Evolutionary conservation across 257 asterid genomes (phyloP).

Genomic region (Lavandula angustifolia): DNA sequence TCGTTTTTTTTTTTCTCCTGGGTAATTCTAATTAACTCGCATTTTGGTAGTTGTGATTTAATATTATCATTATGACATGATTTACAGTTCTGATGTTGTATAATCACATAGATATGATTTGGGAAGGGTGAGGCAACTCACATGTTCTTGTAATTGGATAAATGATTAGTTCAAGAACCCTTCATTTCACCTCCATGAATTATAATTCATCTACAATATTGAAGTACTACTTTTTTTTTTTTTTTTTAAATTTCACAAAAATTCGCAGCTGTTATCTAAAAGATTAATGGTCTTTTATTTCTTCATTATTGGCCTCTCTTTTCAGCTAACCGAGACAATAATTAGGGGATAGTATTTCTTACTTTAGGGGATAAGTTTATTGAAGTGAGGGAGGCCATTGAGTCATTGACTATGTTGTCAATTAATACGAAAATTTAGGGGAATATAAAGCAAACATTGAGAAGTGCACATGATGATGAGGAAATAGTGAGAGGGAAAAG

Average conservation of each 20-base stretch:
- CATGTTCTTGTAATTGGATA: conserved; percentile 34
- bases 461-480: conserved; percentile 45
- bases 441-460: conserved; percentile 4
- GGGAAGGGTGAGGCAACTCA: conserved; percentile 40
- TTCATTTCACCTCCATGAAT: conserved; percentile 19
- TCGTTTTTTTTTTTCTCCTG: conserved; percentile 16
- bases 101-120: conserved; percentile 50
- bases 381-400: neutral
- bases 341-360: neutral
- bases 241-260: no score
- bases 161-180: conserved; percentile 29
- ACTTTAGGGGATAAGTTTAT: neutral
- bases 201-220: no score
- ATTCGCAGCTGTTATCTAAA: neutral
- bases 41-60: conserved; percentile 31
- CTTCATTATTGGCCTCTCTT: neutral
- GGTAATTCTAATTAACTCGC: neutral
- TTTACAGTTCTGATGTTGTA: conserved; percentile 46
- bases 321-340: neutral
- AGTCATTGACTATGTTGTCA: conserved; percentile 11
- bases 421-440: conserved; percentile 25
- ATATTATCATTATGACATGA: conserved; percentile 20
- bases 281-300: neutral
- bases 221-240: neutral
- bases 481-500: conserved; percentile 26